Evolutionary conservation across 1,139 yeast genomes (phyloP), one percentile per base, ranked within the genome.

Genomic region (Blastobotrys serpentis): DNA sequence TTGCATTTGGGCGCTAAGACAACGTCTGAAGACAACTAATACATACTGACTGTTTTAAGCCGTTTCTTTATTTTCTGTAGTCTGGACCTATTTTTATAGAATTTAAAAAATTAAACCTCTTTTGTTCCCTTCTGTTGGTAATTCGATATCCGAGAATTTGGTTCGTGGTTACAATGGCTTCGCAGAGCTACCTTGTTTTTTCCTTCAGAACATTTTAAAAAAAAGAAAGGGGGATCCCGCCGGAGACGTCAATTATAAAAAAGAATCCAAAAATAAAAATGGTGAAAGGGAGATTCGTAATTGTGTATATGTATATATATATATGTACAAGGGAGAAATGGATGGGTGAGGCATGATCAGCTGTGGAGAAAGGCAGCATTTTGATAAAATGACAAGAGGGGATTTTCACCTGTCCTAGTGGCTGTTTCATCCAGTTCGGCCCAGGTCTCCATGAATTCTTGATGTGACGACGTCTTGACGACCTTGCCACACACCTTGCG

Each of bases 401-500:
- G 96, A 58, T 86, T 86, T 57, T 86, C 95, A 0, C 96, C 96
- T 33, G 79, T 76, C 57, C 76, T 79, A 1, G 95, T 84, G 3
- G 81, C 77, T 3, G 95, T 86, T 6, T 73, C 75, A 3, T 81
- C 82, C 0, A 77, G 54, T 58, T 84, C 89, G 0, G 85, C 88
- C 94, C 95, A 86, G 46, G 75, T 74, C 49, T 72, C 75, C 57
- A 88, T 66, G 55, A 85, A 87, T 10, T 80, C 85, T 7, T 73
- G 68, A 65, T 87, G 95, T 34, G 80, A 67, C 42, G 78, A 73
- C 0, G 80, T 77, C 48, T 70, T 68, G 8, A 84, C 75, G 2
- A 75, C 66, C 56, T 79, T 84, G 0, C 88, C 89, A 11, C 84
- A 79, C 5, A 86, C 78, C 53, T 78, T 78, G 23, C 72, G 71